These are phyloP conservation scores for Nicotiana benthamiana DNA, from an alignment of 257 asterid genomes.

Conservation along the genomic window DNA sequence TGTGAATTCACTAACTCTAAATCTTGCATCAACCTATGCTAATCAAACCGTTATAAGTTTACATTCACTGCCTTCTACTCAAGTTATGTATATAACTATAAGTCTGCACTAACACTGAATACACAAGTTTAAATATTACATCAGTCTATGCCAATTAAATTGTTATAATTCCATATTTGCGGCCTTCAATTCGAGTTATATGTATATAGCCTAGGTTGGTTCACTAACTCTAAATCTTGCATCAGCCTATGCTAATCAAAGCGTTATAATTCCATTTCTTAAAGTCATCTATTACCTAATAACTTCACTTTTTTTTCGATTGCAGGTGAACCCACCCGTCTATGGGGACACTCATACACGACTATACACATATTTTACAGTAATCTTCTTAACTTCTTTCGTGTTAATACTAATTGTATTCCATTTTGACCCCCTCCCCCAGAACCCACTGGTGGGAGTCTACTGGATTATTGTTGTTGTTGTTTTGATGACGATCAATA, in stretches of 20 bases:
- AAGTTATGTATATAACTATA: too few species aligned
- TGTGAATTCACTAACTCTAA: not conserved
- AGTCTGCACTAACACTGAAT: too few species aligned
- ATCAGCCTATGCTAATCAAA: not conserved
- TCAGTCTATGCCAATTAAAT: not conserved
- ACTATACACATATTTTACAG: not conserved
- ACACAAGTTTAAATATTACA: too few species aligned
- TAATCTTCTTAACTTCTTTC: not conserved
- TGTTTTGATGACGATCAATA: too few species aligned
- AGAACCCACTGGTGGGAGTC: too few species aligned
- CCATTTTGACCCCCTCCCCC: too few species aligned
- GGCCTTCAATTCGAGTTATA: too few species aligned
- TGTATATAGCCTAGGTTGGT: not conserved
- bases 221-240: not conserved
- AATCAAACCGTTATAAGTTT: too few species aligned
- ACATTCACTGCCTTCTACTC: too few species aligned
- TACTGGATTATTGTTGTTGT: too few species aligned
- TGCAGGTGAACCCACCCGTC: not conserved
- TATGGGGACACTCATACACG: not conserved
- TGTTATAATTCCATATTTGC: not conserved
- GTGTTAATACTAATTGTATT: not conserved
- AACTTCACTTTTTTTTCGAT: not conserved
- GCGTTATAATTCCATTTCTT: not conserved
- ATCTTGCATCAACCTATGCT: too few species aligned
- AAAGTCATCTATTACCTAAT: not conserved